These are phyloP conservation scores for Metschnikowia arizonensis DNA, from an alignment of 805 yeast genomes.

Conservation along the genomic window DNA sequence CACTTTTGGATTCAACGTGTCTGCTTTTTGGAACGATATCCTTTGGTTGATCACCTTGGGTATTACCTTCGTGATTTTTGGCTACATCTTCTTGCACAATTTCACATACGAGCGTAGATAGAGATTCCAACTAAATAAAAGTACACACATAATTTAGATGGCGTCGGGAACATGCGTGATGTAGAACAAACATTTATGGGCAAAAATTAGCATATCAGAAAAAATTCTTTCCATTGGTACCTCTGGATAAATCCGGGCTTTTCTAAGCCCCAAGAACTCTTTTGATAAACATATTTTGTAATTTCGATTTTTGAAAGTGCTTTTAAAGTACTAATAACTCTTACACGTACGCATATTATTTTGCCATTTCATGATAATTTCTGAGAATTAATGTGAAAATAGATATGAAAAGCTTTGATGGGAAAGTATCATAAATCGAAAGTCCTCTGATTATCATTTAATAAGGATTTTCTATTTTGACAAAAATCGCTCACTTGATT, in stretches of 20 bases:
- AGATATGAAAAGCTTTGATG: too few species aligned
- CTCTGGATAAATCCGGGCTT: background rate
- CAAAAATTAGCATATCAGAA: too few species aligned
- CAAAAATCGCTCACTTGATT: too few species aligned
- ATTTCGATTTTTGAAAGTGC: background rate
- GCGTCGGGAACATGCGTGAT: too few species aligned
- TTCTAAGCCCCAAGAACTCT: background rate
- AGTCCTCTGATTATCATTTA: too few species aligned
- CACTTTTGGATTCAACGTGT: slow-evolving; percentile 89
- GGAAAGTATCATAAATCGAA: too few species aligned
- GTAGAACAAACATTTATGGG: too few species aligned
- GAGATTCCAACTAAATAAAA: background rate
- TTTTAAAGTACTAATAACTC: background rate
- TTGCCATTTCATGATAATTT: background rate
- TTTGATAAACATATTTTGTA: background rate
- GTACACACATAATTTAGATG: too few species aligned
- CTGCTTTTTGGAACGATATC: slow-evolving; percentile 67
- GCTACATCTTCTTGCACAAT: slow-evolving; percentile 69
- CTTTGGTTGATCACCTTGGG: slow-evolving; percentile 56
- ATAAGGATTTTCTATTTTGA: too few species aligned
- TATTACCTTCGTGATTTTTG: slow-evolving; percentile 55
- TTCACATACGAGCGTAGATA: slow-evolving; percentile 74
- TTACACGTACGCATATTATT: too few species aligned
- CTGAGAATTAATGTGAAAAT: background rate
- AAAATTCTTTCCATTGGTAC: background rate